These are phyloP conservation scores for Termitomyces sp. DNA, from an alignment of 1,284 basidiomycete genomes.

Conservation along the genomic window DNA sequence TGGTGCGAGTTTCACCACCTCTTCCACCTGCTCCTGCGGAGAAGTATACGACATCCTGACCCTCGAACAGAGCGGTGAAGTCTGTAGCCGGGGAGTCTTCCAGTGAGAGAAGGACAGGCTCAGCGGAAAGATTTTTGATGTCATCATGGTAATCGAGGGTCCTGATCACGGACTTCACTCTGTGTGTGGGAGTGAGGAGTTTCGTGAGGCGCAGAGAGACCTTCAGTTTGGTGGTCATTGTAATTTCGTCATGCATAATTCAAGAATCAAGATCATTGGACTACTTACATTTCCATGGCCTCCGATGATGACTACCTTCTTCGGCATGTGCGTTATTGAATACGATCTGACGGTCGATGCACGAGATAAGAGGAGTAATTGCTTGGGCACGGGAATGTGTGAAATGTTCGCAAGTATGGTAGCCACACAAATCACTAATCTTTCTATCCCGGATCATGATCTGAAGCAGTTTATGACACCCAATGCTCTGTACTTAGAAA, in stretches of 20 bases:
- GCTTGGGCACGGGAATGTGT: not conserved
- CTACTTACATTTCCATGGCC: constrained; percentile 17
- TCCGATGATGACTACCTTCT: constrained; percentile 18
- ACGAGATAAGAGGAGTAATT: not conserved
- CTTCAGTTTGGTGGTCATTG: constrained; percentile 22
- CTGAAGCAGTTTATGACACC: not conserved
- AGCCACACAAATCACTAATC: not conserved
- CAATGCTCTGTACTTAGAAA: no score
- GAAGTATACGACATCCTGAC: constrained; percentile 57
- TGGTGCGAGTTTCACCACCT: constrained; percentile 57
- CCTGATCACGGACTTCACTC: constrained; percentile 59
- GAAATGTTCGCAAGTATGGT: not conserved
- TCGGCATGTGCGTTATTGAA: constrained; percentile 9
- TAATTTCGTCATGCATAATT: not conserved
- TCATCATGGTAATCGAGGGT: constrained; percentile 41
- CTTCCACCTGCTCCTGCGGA: constrained; percentile 69
- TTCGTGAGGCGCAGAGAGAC: constrained; percentile 52
- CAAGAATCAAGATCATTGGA: not conserved
- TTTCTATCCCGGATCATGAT: not conserved
- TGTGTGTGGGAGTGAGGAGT: constrained; percentile 37
- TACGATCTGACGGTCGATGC: not conserved
- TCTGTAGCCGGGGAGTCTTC: constrained; percentile 48
- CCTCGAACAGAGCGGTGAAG: constrained; percentile 45
- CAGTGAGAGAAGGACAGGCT: constrained; percentile 54
- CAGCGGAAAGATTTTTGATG: constrained; percentile 39